Conservation (phyloP, 768 basidiomycete species). For the Leccinum fibrillosum region DNA sequence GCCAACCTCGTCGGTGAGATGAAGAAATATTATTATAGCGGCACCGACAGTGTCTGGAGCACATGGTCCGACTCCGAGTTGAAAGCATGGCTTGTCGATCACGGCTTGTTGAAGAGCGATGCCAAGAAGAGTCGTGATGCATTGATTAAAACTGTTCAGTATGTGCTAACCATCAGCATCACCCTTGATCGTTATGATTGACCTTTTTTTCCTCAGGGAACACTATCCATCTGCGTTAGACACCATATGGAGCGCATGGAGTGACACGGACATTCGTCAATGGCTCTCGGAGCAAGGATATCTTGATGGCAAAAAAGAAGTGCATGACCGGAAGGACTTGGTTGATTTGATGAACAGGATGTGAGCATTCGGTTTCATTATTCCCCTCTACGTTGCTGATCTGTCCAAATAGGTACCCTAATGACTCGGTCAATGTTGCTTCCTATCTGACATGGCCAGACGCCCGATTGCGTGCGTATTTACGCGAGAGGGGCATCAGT, state of each 20-base stretch:
- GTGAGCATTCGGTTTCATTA: constrained; percentile 34
- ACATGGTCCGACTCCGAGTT: constrained; percentile 80
- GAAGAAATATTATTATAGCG: constrained; percentile 74
- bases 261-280: constrained; percentile 62
- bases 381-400: background rate
- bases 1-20: constrained; percentile 62
- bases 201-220: constrained; percentile 40
- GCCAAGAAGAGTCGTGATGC: constrained; percentile 69
- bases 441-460: constrained; percentile 90
- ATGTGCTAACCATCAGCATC: constrained; percentile 15
- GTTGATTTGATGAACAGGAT: constrained; percentile 69
- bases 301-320: constrained; percentile 45
- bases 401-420: constrained; percentile 46
- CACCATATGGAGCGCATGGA: constrained; percentile 67
- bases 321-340: constrained; percentile 71
- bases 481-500: constrained; percentile 70
- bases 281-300: constrained; percentile 79
- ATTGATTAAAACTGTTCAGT: constrained; percentile 70
- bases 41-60: constrained; percentile 51
- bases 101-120: constrained; percentile 69
- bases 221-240: constrained; percentile 64
- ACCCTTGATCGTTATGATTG: no score
- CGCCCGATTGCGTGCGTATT: constrained; percentile 84
- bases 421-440: constrained; percentile 42
- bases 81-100: constrained; percentile 74